These are phyloP conservation scores for Roridomyces roridus DNA, from an alignment of 768 basidiomycete genomes.

Conservation along the genomic window DNA sequence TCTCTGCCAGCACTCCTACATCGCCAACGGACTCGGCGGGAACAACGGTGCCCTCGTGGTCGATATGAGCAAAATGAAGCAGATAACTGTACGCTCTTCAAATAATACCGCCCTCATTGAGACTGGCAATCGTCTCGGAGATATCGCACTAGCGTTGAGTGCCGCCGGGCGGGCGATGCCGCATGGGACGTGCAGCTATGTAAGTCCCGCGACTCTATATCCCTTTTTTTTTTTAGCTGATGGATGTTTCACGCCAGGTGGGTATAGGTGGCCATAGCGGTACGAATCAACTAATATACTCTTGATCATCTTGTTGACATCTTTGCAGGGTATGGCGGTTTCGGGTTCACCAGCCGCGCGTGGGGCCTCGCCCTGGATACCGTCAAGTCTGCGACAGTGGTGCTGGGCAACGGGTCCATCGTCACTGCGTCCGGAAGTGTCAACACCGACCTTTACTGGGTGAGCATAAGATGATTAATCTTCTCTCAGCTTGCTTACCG, in stretches of 20 bases:
- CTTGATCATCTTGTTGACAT: neutral
- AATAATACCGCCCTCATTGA: constrained; percentile 45
- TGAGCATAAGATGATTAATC: constrained; percentile 23
- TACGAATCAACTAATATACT: constrained; percentile 4
- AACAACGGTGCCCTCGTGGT: constrained; percentile 50
- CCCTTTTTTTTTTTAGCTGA: neutral
- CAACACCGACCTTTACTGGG: constrained; percentile 60
- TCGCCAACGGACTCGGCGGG: constrained; percentile 55
- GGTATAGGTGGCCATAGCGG: constrained; percentile 61
- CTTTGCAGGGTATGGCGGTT: constrained; percentile 46
- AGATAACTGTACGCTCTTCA: constrained; percentile 41
- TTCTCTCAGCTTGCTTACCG: neutral
- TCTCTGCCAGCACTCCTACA: constrained; percentile 51
- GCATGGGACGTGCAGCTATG: constrained; percentile 59
- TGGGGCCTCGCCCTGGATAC: constrained; percentile 61
- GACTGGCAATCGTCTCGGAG: constrained; percentile 54
- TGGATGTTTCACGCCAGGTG: neutral
- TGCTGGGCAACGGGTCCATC: constrained; percentile 51
- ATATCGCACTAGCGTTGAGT: constrained; percentile 47
- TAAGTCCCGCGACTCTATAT: constrained; percentile 20
- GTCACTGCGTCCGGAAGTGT: constrained; percentile 40
- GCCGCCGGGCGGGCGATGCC: constrained; percentile 50
- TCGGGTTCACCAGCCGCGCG: constrained; percentile 52
- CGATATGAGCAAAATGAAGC: constrained; percentile 48
- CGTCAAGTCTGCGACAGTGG: constrained; percentile 45